Evolutionary conservation across 106 monocot genomes (phyloP), one percentile per base, ranked within the genome.

Genomic region (Dendrobium huoshanense): DNA sequence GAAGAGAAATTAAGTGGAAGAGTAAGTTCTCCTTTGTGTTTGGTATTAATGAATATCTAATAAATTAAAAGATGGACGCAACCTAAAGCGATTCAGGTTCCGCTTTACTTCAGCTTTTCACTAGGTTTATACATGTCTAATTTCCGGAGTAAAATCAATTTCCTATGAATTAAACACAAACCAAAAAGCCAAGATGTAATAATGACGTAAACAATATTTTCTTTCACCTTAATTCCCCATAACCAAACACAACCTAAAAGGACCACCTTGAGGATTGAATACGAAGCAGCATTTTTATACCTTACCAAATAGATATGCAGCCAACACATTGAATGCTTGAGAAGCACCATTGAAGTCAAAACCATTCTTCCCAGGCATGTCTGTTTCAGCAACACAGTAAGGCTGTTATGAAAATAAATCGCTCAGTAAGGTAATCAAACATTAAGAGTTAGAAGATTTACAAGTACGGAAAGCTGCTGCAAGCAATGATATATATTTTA

Each of bases 221-320:
- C 51, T 51, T 51, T 51, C 51, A 16, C 15, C 15, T 51, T 51
- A 51, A 51, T 51, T 15, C 13, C 51, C 13, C 51, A 10, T 13
- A 51, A 10, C 51, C 51, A 51, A 51, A 51, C 9, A 45, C 8
- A 45, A 1, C 51, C 51, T 13, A 16, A 13, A 15, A 51, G 13
- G 51, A 10, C 10, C 37, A 37, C 29, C 48, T 16, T 78, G 18
- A 19, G n/a, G 13, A 58, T 33, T 10, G 47, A 40, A 33, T 16
- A 2, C 18, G 13, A 76, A 49, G 3, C 7, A 17, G 19, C 43
- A 15, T 59, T 77, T 17, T 22, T 80, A 73, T 89, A 96, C 91
- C 93, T 96, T 91, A 80, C 96, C 96, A 84, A 96, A 96, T 78
- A 96, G 82, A 79, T 93, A 93, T 64, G 81, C 83, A 79, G 91